Percentiles rank a stretch among this genome's conserved stretches.
These are phyloP conservation scores for Podila horticola DNA, from an alignment of 192 early-diverging fungal species.

Conservation along the genomic window DNA sequence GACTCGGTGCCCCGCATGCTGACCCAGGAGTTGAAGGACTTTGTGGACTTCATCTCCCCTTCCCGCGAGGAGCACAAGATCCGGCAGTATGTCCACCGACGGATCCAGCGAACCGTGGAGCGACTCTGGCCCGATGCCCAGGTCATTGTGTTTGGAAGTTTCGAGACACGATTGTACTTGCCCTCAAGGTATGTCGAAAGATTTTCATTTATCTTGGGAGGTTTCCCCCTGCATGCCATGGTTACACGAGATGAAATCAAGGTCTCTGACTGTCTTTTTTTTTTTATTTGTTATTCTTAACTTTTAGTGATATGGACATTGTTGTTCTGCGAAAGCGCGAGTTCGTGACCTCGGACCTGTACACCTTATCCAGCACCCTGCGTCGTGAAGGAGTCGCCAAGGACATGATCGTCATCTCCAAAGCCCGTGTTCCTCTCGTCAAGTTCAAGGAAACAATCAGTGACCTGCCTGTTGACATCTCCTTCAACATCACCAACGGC, in stretches of 20 bases:
- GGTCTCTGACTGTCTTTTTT: not conserved
- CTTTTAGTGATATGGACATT: slow-evolving; percentile 34
- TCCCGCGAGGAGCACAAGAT: slow-evolving; percentile 83
- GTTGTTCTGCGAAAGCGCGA: not conserved
- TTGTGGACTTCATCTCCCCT: slow-evolving; percentile 83
- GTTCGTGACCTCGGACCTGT: not conserved
- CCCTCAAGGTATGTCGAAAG: slow-evolving; percentile 72
- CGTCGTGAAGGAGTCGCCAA: slow-evolving; percentile 53
- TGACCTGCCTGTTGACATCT: slow-evolving; percentile 81
- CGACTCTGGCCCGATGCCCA: slow-evolving; percentile 53
- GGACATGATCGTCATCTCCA: slow-evolving; percentile 64
- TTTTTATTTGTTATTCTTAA: not conserved
- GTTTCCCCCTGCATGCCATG: not conserved
- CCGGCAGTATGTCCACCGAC: slow-evolving; percentile 74
- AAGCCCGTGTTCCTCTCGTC: slow-evolving; percentile 85
- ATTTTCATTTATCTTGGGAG: not conserved
- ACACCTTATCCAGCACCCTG: slow-evolving; percentile 30
- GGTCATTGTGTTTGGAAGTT: slow-evolving; percentile 89
- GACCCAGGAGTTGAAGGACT: slow-evolving; percentile 77
- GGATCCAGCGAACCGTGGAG: slow-evolving; percentile 66
- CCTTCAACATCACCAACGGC: slow-evolving; percentile 80
- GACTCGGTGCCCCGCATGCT: slow-evolving; percentile 12
- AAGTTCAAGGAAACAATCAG: slow-evolving; percentile 85
- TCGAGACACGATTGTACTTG: slow-evolving; percentile 84
- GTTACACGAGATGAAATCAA: not conserved